Evolutionary conservation across 108 stramenopile species (phyloP), one percentile per base, ranked within the genome.

Genomic region (Parmales sp.): DNA sequence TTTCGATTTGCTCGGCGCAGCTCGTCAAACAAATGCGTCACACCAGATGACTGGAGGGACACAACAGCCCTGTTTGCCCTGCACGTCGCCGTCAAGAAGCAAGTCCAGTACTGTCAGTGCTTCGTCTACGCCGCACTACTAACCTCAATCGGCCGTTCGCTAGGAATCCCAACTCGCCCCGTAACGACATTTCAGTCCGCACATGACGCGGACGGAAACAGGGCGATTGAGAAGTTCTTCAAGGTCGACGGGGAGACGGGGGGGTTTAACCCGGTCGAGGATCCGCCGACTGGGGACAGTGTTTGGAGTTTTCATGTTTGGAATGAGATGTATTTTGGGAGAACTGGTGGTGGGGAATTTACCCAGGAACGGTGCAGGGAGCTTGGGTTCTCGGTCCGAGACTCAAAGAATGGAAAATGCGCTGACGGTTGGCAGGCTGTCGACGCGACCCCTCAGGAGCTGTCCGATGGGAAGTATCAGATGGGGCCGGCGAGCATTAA

Each of bases 341-440:
- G 54, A 31, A 13, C 41, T 13, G 41, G 13, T 13, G 41, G 7
- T 13, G 20, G 11, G 31, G 46, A 48, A 23, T 48, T 48, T 23
- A 23, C 19, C 46, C 23, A 11, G 22, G 46, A n/a, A 4, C 3
- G 22, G 46, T 60, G 54, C 54, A 31, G 23, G 28, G 18, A 26
- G 20, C 18, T 60, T 26, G 46, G 46, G 46, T n/a, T n/a, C n/a
- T 43, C 41, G 9, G 9, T 43, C 9, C 41, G 41, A 13, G 13
- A 13, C 41, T 43, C 41, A 13, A n/a, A 48, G 46, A 48, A 23
- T n/a, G 23, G 23, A 23, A 23, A 23, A n/a, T 60, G 54, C 54
- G 54, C 54, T 26, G 29, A 60, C 54, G 54, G 54, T 31, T 60
- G 54, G 54, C 54, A 60, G 54, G 54, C 54, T 31, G 54, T 60